Conservation (phyloP, 2,329 filamentous ascomycete species). For the Epichloe sibirici region DNA sequence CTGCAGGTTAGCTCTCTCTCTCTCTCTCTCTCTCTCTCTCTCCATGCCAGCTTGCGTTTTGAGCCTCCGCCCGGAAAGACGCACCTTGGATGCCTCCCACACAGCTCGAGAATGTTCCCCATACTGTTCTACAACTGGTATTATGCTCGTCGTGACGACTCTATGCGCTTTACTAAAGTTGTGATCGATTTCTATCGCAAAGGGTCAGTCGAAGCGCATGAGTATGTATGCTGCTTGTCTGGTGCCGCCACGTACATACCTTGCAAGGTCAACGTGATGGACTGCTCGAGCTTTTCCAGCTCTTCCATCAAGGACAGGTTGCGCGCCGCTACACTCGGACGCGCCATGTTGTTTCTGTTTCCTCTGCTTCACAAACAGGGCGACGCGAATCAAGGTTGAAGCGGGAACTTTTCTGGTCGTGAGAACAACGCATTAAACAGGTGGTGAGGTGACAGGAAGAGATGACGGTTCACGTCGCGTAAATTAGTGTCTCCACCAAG, state of each 20-base stretch:
- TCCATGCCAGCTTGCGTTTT: neutral
- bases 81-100: constrained; percentile 91
- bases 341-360: constrained; percentile 30
- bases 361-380: neutral
- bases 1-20: neutral
- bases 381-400: neutral
- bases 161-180: constrained; percentile 96
- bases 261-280: constrained; percentile 91
- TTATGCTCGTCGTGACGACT: constrained; percentile 86
- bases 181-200: constrained; percentile 73
- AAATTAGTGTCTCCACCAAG: neutral
- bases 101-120: constrained; percentile 86
- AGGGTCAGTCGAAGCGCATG: constrained; percentile 3
- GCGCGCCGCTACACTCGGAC: constrained; percentile 34
- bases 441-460: neutral
- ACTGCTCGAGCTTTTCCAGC: constrained; percentile 89
- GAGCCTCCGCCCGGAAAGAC: neutral
- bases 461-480: neutral
- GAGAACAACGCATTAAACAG: no score
- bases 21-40: no score
- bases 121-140: constrained; percentile 91
- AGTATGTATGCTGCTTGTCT: neutral
- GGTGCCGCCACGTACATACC: constrained; percentile 43
- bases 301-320: constrained; percentile 80
- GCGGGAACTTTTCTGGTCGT: no score